Base-by-base conservation (phyloP, 2,329 filamentous ascomycete species). In the Apiospora koreana region DNA sequence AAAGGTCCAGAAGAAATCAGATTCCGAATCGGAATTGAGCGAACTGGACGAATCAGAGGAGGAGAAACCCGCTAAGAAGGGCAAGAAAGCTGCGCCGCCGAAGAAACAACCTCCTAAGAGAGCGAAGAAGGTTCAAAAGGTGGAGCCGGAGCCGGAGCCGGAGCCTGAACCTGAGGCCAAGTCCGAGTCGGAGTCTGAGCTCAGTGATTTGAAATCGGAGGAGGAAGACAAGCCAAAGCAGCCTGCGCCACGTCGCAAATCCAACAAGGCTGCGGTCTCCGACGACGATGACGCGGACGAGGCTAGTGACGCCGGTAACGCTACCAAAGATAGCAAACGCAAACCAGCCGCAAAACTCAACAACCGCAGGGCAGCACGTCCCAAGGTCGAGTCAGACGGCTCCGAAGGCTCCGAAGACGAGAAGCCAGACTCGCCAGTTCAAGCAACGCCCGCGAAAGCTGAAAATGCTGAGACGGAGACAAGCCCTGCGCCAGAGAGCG, bases 231-330 rank as follows among this genome's bases (percentile, higher is more conserved):
- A 66, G 12, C 42, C 69, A 5, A 76, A 77, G 69, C 75, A 75
- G 65, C 43, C 72, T 23, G 69, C 72, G 12, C 74, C 70, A 73
- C 76, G 70, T 67, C 74, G 58, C 73, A 79, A 75, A 71, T 74
- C 75, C 25, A 80, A 78, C 66, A 79, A 79, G 65, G 71, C 62
- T 7, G 71, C 73, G 12, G 74, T 78, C 31, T 77, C 75, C 0
- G 79, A 80, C 4, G 78, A 82, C 2, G 74, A 75, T 7, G 76
- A 38, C 28, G 18, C 54, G 21, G 31, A 62, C 12, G 79, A 80
- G 3, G 78, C 81, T 3, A 74, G 74, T 7, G 76, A 80, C 41
- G 73, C 74, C 14, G 75, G 78, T 9, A 71, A 77, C 38, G 71
- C 74, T 0, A 38, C 72, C 2, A 65, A 70, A 31, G 65, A 64